These are phyloP conservation scores for Pleurotus tuber-regium DNA, from an alignment of 768 basidiomycete genomes.

Conservation along the genomic window DNA sequence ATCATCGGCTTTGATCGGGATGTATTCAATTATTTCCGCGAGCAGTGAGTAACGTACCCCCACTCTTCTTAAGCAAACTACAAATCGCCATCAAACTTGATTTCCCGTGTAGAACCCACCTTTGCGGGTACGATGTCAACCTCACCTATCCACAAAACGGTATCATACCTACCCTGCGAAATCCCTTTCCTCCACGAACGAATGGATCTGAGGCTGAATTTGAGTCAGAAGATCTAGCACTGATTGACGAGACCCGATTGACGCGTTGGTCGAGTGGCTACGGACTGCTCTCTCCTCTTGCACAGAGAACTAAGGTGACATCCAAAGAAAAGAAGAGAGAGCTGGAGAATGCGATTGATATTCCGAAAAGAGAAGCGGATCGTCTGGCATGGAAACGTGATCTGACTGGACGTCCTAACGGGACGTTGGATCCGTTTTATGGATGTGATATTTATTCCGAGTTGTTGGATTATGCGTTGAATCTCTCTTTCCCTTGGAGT, in stretches of 20 bases:
- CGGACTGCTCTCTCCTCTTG: too few species aligned
- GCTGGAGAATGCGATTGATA: too few species aligned
- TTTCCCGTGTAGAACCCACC: conserved; percentile 27
- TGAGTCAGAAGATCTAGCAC: too few species aligned
- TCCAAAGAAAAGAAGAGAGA: too few species aligned
- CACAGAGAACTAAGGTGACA: too few species aligned
- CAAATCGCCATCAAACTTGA: not conserved
- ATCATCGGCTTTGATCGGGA: conserved; percentile 68
- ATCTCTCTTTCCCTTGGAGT: conserved; percentile 67
- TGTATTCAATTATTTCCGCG: conserved; percentile 65
- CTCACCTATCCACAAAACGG: conserved; percentile 46
- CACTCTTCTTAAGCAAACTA: not conserved
- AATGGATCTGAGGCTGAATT: too few species aligned
- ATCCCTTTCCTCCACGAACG: too few species aligned
- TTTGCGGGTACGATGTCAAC: conserved; percentile 48
- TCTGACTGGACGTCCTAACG: conserved; percentile 39
- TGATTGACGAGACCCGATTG: too few species aligned
- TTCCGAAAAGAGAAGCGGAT: too few species aligned
- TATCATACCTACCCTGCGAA: conserved; percentile 13
- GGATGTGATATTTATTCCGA: conserved; percentile 64
- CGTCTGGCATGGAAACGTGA: conserved; percentile 7
- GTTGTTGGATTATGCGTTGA: conserved; percentile 69
- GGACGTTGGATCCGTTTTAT: conserved; percentile 34
- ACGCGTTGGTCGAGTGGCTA: too few species aligned
- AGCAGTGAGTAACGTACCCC: conserved; percentile 48